These are phyloP conservation scores for Chalciporus sp. DNA, from an alignment of 1,284 basidiomycete genomes.

Conservation along the genomic window DNA sequence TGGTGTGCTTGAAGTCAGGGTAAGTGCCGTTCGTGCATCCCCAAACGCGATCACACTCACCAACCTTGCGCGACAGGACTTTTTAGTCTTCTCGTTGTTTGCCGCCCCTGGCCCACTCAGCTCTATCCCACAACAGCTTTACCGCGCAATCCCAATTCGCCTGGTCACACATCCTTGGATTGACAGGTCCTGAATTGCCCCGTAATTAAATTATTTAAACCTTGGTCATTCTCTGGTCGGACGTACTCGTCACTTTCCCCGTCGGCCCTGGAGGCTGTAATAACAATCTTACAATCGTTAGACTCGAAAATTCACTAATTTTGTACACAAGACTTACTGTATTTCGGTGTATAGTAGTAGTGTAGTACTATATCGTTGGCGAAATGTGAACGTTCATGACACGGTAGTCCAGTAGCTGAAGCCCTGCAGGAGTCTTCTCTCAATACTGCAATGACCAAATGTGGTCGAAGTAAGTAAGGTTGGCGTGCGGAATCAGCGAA, in stretches of 20 bases:
- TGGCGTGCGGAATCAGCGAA: too few relatives aligned
- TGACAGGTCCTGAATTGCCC: slow-evolving; percentile 30
- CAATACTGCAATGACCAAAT: too few relatives aligned
- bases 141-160: slow-evolving; percentile 48
- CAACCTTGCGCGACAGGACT: slow-evolving; percentile 46
- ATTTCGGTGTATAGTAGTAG: neutral
- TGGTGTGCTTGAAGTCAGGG: slow-evolving; percentile 33
- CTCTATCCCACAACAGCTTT: slow-evolving; percentile 38
- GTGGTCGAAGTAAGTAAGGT: too few relatives aligned
- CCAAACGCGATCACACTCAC: neutral
- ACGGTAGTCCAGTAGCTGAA: too few relatives aligned
- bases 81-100: slow-evolving; percentile 48
- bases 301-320: neutral
- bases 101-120: slow-evolving; percentile 25
- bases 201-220: slow-evolving; percentile 9
- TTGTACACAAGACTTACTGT: neutral
- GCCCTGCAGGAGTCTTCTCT: too few relatives aligned
- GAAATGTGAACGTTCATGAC: too few relatives aligned
- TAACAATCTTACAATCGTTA: neutral
- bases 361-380: neutral
- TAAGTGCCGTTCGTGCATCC: slow-evolving; percentile 18
- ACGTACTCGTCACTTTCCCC: neutral
- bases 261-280: neutral
- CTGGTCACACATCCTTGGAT: slow-evolving; percentile 53
- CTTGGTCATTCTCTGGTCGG: neutral